Conservation (phyloP, 2,329 filamentous ascomycete genomes). For the Cladosporium sp. region DNA sequence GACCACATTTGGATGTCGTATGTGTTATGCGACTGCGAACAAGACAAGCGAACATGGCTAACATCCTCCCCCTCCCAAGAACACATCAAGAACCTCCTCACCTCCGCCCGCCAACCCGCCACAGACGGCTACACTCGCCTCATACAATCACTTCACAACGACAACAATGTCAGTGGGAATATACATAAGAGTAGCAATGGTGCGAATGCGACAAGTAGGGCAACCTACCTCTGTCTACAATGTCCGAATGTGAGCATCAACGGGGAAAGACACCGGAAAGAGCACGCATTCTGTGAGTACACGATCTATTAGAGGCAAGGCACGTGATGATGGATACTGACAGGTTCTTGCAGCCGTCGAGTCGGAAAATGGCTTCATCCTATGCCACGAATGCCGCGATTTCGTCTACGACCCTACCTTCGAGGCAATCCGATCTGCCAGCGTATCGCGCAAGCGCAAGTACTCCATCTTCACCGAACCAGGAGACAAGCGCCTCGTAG, state of each 20-base stretch:
- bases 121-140: slow-evolving; percentile 69
- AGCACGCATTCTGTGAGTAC: slow-evolving; percentile 65
- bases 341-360: slow-evolving; percentile 59
- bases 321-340: slow-evolving; percentile 21
- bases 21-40: slow-evolving; percentile 15
- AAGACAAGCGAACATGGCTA: slow-evolving; percentile 26
- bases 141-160: slow-evolving; percentile 65
- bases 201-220: slow-evolving; percentile 20
- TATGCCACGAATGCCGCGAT: slow-evolving; percentile 77
- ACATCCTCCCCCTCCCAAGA: slow-evolving; percentile 44
- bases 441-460: slow-evolving; percentile 61
- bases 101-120: slow-evolving; percentile 62
- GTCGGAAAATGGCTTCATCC: slow-evolving; percentile 67
- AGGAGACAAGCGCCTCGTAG: slow-evolving; percentile 65
- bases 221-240: slow-evolving; percentile 63
- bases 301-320: not conserved
- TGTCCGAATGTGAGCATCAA: slow-evolving; percentile 65
- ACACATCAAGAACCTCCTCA: slow-evolving; percentile 65
- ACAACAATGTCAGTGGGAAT: slow-evolving; percentile 62
- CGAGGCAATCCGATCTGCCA: slow-evolving; percentile 65
- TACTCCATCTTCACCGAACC: slow-evolving; percentile 56
- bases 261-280: slow-evolving; percentile 66
- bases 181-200: slow-evolving; percentile 49
- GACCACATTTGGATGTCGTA: slow-evolving; percentile 41
- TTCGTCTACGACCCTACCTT: slow-evolving; percentile 78